phyloP scores from a whole-genome alignment of 192 early-diverging fungal genomes.

The Rhizophagus clarus region DNA sequence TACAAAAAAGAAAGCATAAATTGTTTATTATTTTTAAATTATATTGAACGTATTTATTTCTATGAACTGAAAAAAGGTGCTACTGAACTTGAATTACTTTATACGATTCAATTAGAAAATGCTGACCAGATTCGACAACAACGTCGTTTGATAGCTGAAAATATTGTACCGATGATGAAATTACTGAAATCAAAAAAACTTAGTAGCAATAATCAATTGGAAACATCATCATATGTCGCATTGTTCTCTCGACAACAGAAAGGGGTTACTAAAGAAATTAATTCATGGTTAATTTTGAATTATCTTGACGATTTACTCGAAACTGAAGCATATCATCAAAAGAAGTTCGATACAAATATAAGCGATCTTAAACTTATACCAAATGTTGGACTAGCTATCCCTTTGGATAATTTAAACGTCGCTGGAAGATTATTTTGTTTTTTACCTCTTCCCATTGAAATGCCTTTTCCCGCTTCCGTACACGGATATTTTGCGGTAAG shows the following conservation, averaged over 20 bases:
- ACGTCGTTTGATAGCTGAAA: constrained; percentile 1
- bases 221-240: constrained; percentile 11
- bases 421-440: constrained; percentile 42
- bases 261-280: background rate
- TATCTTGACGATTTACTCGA: constrained; percentile 31
- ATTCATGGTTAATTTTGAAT: constrained; percentile 33
- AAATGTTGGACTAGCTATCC: constrained; percentile 42
- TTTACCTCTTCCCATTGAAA: constrained; percentile 37
- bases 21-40: constrained; percentile 39
- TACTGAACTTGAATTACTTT: constrained; percentile 12
- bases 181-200: background rate
- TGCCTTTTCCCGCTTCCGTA: constrained; percentile 40
- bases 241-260: background rate
- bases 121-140: constrained; percentile 21
- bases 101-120: constrained; percentile 36
- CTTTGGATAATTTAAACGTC: background rate
- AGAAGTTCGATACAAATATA: constrained; percentile 14
- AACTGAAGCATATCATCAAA: background rate
- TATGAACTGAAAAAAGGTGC: constrained; percentile 33
- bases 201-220: background rate
- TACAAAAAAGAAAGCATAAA: no score
- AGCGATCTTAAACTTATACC: constrained; percentile 31
- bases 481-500: constrained; percentile 44
- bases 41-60: constrained; percentile 38
- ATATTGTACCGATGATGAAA: constrained; percentile 21